These are phyloP conservation scores for Triangularia setosa DNA, from an alignment of 2,329 filamentous ascomycete species.

Conservation along the genomic window DNA sequence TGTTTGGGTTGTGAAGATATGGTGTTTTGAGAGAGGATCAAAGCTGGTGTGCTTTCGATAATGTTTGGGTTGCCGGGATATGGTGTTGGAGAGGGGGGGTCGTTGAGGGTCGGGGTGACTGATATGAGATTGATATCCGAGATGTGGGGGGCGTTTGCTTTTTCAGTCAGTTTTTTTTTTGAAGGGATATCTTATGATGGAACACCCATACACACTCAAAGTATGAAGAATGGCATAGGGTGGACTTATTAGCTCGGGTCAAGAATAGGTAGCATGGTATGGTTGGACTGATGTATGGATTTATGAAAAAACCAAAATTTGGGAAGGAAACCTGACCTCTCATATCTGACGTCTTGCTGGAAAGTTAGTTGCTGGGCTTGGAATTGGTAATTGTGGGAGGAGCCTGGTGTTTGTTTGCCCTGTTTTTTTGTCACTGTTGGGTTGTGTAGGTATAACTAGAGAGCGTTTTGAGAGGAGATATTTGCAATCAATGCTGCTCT, in stretches of 20 bases:
- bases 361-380: neutral
- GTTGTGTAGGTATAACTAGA: neutral
- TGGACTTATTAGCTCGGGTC: neutral
- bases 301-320: neutral
- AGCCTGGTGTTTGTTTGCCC: neutral
- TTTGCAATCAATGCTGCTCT: neutral
- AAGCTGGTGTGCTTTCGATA: neutral
- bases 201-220: neutral
- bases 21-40: neutral
- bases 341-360: neutral
- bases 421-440: neutral
- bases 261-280: neutral
- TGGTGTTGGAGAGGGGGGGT: neutral
- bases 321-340: neutral
- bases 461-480: neutral
- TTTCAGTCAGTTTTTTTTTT: neutral
- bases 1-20: neutral
- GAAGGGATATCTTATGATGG: neutral
- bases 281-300: neutral
- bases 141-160: neutral
- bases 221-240: neutral
- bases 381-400: neutral
- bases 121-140: no score
- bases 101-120: no score
- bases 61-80: neutral